Evolutionary conservation across 495 filamentous ascomycete species (phyloP).

Genomic region (Stereocaulon alpinum): DNA sequence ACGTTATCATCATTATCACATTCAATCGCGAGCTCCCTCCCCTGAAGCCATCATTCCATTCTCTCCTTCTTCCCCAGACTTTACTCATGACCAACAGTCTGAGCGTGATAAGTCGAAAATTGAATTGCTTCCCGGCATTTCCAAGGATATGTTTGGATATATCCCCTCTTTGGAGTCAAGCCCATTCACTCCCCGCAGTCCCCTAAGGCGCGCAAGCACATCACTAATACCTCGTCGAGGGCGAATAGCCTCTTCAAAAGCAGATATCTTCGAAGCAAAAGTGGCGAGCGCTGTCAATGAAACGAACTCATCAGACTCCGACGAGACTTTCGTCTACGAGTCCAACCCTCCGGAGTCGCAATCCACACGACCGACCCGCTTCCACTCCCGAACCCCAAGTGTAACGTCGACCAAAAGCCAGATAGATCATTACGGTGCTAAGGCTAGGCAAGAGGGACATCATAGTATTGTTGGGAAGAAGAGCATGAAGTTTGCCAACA

Average conservation of each 20-base stretch:
- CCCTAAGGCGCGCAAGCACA: constrained; percentile 23
- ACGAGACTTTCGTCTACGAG: constrained; percentile 98
- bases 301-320: constrained; percentile 89
- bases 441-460: constrained; percentile 53
- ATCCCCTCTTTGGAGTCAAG: background rate
- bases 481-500: constrained; percentile 97
- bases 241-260: constrained; percentile 75
- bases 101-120: background rate
- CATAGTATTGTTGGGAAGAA: constrained; percentile 68
- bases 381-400: constrained; percentile 92
- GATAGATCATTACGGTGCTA: constrained; percentile 55
- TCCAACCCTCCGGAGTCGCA: constrained; percentile 85
- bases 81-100: background rate
- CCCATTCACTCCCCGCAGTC: background rate
- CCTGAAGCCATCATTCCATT: constrained; percentile 10
- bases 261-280: constrained; percentile 95
- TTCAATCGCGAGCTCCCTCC: constrained; percentile 24
- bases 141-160: background rate
- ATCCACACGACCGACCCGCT: constrained; percentile 62
- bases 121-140: constrained; percentile 6
- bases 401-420: constrained; percentile 83
- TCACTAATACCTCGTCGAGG: constrained; percentile 42
- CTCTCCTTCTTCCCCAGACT: constrained; percentile 4
- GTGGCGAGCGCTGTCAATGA: constrained; percentile 89
- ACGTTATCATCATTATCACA: constrained; percentile 24